A percentile compares a stretch with the other conserved stretches of the same genome.
These are phyloP conservation scores for Penicillium paneum DNA, from an alignment of 2,329 filamentous ascomycete species.

Conservation along the genomic window DNA sequence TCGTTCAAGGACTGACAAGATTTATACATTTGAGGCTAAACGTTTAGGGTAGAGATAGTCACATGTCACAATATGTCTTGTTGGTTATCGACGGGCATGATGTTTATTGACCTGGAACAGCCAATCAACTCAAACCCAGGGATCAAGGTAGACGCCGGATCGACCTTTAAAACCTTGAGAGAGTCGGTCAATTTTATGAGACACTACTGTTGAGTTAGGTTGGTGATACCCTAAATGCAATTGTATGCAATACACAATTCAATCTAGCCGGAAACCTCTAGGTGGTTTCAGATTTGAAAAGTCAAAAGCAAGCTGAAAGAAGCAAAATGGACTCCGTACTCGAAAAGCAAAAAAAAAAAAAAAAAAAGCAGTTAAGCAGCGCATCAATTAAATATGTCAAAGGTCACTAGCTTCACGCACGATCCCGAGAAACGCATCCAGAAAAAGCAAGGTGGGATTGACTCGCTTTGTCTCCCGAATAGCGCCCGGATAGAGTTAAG, in stretches of 20 bases:
- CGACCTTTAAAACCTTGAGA: background rate
- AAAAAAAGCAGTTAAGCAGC: background rate
- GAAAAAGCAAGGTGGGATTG: slow-evolving; percentile 8
- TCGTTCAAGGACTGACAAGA: background rate
- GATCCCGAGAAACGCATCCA: slow-evolving; percentile 6
- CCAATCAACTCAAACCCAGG: background rate
- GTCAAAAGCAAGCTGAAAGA: slow-evolving; percentile 3
- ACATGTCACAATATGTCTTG: slow-evolving; percentile 3
- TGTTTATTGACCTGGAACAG: background rate
- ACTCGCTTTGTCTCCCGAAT: slow-evolving; percentile 9
- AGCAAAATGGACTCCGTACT: background rate
- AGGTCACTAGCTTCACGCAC: slow-evolving; percentile 5
- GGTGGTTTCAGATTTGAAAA: background rate
- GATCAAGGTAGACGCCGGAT: background rate
- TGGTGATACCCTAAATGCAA: slow-evolving; percentile 4
- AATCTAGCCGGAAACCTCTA: background rate
- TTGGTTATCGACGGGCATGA: slow-evolving; percentile 1
- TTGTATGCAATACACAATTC: background rate
- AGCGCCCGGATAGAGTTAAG: slow-evolving; percentile 5
- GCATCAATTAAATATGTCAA: background rate
- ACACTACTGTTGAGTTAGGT: background rate
- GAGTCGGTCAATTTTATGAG: background rate
- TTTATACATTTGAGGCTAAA: background rate
- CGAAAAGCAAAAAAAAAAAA: background rate
- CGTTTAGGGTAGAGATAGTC: background rate